Percentiles rank a stretch among this genome's conserved stretches.
phyloP scores from a whole-genome alignment of 1,284 basidiomycete genomes.

The Tilletia indica region DNA sequence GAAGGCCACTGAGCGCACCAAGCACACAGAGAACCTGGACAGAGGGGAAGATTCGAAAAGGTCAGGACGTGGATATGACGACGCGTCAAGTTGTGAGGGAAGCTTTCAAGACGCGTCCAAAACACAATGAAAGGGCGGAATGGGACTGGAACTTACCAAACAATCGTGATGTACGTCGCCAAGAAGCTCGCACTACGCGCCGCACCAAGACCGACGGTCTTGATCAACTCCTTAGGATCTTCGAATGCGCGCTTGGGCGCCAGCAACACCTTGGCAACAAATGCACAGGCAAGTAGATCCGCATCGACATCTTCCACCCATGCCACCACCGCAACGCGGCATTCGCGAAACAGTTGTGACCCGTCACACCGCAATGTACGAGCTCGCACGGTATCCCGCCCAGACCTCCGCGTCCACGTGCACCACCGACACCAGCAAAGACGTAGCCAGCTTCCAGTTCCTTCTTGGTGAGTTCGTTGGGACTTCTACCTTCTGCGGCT shows the following conservation, averaged over 20 bases:
- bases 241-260: constrained; percentile 34
- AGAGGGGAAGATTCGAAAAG: no score
- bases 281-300: constrained; percentile 58
- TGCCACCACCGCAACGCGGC: constrained; percentile 50
- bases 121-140: no score
- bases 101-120: no score
- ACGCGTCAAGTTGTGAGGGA: no score
- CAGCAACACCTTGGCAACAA: constrained; percentile 55
- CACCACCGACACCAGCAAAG: constrained; percentile 37
- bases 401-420: constrained; percentile 43
- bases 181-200: constrained; percentile 56
- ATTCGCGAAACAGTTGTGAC: constrained; percentile 52
- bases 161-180: constrained; percentile 55
- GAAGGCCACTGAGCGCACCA: constrained; percentile 33
- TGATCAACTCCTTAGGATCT: constrained; percentile 35
- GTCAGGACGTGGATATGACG: no score
- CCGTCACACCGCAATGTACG: constrained; percentile 54
- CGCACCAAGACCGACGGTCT: constrained; percentile 49
- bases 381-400: constrained; percentile 55
- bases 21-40: constrained; percentile 41
- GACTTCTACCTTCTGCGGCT: neutral
- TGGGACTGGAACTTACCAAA: constrained; percentile 37
- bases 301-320: constrained; percentile 53
- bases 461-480: neutral
- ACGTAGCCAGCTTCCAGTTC: constrained; percentile 30